Evolutionary conservation across 1,284 basidiomycete species (phyloP), one percentile per base, ranked within the genome.

Genomic region (Pseudozyma flocculosa): DNA sequence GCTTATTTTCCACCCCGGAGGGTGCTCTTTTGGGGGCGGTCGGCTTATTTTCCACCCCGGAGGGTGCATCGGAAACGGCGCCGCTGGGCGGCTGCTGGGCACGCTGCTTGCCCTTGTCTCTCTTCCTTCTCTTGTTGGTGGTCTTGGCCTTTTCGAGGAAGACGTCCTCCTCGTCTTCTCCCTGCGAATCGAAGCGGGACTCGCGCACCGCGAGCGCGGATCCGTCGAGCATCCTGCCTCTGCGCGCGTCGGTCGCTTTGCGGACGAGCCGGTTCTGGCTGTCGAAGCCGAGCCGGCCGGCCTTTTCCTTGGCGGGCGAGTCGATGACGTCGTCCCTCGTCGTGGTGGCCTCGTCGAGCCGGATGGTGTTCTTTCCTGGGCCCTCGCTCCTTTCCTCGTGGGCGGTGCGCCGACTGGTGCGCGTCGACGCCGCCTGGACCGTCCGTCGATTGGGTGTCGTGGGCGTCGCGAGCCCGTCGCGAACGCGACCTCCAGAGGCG

Each of bases 151-250:
- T 52, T 2, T 65, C 62, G 2, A 65, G 43, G 24, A 65, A 65
- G 0, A 65, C 51, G 24, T 65, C 62, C 21, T 65, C 62, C 22
- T 65, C 62, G 11, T 55, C 58, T 40, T 65, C 62, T 5, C 62
- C 62, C 18, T 65, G 58, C 29, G 62, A 61, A 19, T 65, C 62
- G 34, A 65, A 65, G 21, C 62, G 54, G 4, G 54, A 57, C 34
- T 65, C 62, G 1, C 58, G 48, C 30, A 65, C 54, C 15, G 51
- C 62, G 2, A 46, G 43, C 2, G 48, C 45, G 14, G 50, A 48
- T 0, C 58, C 54, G 26, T 65, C 58, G 11, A 65, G 39, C 38
- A 65, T 36, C 21, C 62, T 21, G 18, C 45, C 49, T 23, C 45
- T 58, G 26, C 46, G 44, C 2, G 4, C 11, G 23, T 36, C 49